These are phyloP conservation scores for Gossypium longicalyx DNA, from an alignment of 345 rosid species.

Conservation along the genomic window DNA sequence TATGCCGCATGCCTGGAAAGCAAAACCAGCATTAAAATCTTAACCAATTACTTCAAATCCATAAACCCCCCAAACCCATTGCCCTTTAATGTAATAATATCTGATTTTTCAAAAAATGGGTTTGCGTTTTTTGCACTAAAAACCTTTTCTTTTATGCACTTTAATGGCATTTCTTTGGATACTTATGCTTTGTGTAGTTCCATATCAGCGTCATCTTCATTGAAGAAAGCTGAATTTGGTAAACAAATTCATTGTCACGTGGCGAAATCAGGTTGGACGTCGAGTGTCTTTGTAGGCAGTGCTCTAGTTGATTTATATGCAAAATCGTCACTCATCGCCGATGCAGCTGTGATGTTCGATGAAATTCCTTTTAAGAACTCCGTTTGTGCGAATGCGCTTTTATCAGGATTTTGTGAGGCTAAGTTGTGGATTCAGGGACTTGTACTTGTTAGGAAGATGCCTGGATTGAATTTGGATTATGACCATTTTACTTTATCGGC, in stretches of 20 bases:
- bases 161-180: slow-evolving; percentile 34
- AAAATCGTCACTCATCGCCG: slow-evolving; percentile 22
- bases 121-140: slow-evolving; percentile 29
- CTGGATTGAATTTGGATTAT: slow-evolving; percentile 29
- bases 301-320: slow-evolving; percentile 47
- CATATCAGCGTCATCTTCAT: slow-evolving; percentile 33
- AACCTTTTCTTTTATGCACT: slow-evolving; percentile 45
- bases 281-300: slow-evolving; percentile 50
- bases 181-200: slow-evolving; percentile 43
- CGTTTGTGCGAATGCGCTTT: slow-evolving; percentile 54
- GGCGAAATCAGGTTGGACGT: slow-evolving; percentile 36
- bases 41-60: slow-evolving; percentile 32
- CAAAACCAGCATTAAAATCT: slow-evolving; percentile 18
- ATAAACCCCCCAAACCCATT: slow-evolving; percentile 30
- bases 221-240: slow-evolving; percentile 33
- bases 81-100: slow-evolving; percentile 39
- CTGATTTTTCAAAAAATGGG: slow-evolving; percentile 39
- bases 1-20: slow-evolving; percentile 18
- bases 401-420: slow-evolving; percentile 39
- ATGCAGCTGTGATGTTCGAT: slow-evolving; percentile 43
- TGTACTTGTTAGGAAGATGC: slow-evolving; percentile 40
- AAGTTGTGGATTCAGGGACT: slow-evolving; percentile 38
- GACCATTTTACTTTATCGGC: slow-evolving; percentile 48
- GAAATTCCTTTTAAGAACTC: slow-evolving; percentile 50
- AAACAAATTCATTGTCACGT: slow-evolving; percentile 38